Conservation (phyloP, 805 yeast genomes). For the Candida xiaguanensis region DNA sequence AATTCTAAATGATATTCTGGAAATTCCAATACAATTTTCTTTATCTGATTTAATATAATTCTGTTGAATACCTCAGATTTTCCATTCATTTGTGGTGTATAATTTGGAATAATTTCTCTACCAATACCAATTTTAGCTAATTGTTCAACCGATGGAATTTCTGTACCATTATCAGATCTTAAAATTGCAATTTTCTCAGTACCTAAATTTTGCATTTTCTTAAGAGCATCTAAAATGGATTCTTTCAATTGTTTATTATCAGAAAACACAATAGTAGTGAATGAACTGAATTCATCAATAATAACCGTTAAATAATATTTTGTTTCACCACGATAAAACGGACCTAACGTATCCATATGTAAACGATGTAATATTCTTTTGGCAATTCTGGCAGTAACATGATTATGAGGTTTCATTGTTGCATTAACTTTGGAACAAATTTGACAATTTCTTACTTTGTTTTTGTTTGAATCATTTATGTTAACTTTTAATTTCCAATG, state of each 20-base stretch:
- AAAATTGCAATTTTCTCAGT: constrained; percentile 38
- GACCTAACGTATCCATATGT: background rate
- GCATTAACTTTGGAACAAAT: background rate
- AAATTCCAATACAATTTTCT: background rate
- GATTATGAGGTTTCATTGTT: background rate
- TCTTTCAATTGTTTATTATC: background rate
- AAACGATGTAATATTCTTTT: background rate
- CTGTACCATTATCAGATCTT: background rate
- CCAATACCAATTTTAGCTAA: background rate
- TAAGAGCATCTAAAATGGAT: background rate
- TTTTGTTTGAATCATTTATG: too few species aligned
- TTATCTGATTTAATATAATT: background rate
- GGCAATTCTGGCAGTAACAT: background rate
- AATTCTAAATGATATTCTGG: background rate
- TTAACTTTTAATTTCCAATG: too few species aligned
- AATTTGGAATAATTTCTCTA: background rate
- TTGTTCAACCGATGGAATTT: background rate
- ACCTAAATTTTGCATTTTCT: constrained; percentile 23
- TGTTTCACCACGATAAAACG: background rate
- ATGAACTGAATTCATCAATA: background rate
- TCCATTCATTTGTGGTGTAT: constrained; percentile 1
- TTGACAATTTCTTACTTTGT: too few species aligned
- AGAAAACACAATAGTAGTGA: background rate
- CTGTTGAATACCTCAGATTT: background rate
- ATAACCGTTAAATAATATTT: background rate